These are phyloP conservation scores for Persicaria tinctoria DNA, from an alignment of 148 eudicot species.

Conservation along the genomic window DNA sequence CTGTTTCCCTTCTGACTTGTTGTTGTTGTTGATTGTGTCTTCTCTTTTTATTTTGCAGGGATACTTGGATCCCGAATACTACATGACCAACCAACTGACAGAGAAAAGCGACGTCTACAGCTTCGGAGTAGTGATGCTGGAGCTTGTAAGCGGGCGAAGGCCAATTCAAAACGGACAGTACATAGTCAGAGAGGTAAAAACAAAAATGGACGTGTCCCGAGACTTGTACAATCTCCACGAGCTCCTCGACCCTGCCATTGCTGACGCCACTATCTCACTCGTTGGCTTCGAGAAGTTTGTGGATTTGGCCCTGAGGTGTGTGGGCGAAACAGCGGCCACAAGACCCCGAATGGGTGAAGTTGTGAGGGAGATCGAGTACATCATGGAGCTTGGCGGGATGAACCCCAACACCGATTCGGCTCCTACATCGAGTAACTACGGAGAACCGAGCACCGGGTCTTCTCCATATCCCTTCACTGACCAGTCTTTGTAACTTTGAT, in stretches of 20 bases:
- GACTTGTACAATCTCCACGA: constrained; percentile 42
- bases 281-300: constrained; percentile 51
- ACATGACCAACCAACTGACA: constrained; percentile 65
- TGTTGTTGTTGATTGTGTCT: background rate
- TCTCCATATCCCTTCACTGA: constrained; percentile 37
- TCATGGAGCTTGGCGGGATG: constrained; percentile 51
- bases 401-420: constrained; percentile 61
- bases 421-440: constrained; percentile 39
- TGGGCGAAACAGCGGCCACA: constrained; percentile 34
- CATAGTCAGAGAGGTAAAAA: constrained; percentile 49
- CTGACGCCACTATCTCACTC: constrained; percentile 22
- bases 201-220: constrained; percentile 36
- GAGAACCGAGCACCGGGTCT: constrained; percentile 20
- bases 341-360: constrained; percentile 74
- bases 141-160: constrained; percentile 50
- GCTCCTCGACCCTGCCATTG: constrained; percentile 39
- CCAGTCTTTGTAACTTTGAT: constrained; percentile 32
- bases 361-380: constrained; percentile 64
- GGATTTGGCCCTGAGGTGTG: constrained; percentile 58
- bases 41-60: constrained; percentile 35
- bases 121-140: constrained; percentile 65
- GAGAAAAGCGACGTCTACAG: constrained; percentile 83
- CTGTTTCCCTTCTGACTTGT: no score
- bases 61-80: constrained; percentile 82
- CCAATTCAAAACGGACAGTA: constrained; percentile 62